Evolutionary conservation across 257 asterid species (phyloP).

Genomic region (Salvia rosmarinus): DNA sequence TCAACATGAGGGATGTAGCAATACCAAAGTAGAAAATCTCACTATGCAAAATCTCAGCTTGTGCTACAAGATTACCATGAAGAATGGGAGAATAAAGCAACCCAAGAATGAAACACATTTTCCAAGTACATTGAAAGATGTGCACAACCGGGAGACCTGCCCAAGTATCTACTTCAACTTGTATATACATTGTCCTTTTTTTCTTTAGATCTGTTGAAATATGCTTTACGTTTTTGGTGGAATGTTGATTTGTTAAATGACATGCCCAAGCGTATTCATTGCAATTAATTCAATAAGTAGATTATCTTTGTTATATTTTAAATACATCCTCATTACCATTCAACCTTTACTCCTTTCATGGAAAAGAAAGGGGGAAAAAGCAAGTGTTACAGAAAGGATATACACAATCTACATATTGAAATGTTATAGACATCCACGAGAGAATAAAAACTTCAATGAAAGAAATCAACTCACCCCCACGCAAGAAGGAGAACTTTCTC

Average conservation of each 20-base stretch:
- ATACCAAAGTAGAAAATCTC: background rate
- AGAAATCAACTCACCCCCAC: constrained; percentile 75
- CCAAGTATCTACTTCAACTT: background rate
- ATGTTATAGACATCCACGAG: constrained; percentile 12
- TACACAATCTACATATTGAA: constrained; percentile 4
- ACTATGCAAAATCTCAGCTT: background rate
- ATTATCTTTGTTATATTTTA: background rate
- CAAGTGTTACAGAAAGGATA: background rate
- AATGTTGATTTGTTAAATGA: background rate
- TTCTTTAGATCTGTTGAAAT: background rate
- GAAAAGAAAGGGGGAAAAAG: background rate
- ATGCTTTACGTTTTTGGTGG: background rate
- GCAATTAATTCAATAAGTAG: background rate
- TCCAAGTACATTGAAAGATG: background rate
- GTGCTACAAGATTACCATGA: background rate
- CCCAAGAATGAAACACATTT: background rate
- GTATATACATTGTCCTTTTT: background rate
- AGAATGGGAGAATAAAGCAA: background rate
- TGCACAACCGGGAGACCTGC: background rate
- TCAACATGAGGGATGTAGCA: background rate
- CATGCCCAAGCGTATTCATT: no score
- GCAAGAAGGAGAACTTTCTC: constrained; percentile 97
- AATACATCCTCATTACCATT: background rate
- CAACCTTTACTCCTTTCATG: background rate
- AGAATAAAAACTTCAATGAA: constrained; percentile 7